Evolutionary conservation across 148 eudicot species (phyloP).

Genomic region (Silene latifolia): DNA sequence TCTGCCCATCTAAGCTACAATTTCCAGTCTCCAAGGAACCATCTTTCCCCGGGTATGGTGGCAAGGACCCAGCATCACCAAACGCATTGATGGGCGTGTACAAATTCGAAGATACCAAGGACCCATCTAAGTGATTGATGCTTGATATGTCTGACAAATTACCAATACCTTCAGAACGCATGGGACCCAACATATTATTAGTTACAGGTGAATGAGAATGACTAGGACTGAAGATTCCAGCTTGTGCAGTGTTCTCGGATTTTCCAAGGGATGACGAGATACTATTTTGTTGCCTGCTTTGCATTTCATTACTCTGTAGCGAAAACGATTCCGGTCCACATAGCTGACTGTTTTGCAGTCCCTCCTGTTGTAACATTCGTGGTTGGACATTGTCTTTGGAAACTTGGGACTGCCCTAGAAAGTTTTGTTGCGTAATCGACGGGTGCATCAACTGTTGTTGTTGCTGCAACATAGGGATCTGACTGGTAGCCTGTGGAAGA

Average conservation of each 20-base stretch:
- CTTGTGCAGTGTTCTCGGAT: slow-evolving; percentile 36
- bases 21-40: slow-evolving; percentile 54
- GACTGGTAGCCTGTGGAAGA: slow-evolving; percentile 61
- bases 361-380: slow-evolving; percentile 38
- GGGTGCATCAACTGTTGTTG: slow-evolving; percentile 55
- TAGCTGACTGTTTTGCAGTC: slow-evolving; percentile 39
- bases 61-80: slow-evolving; percentile 54
- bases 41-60: slow-evolving; percentile 73
- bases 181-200: slow-evolving; percentile 54
- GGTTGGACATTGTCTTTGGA: slow-evolving; percentile 42
- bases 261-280: slow-evolving; percentile 55
- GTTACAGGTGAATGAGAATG: slow-evolving; percentile 57
- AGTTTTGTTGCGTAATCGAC: slow-evolving; percentile 45
- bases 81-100: slow-evolving; percentile 45
- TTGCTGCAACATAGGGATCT: slow-evolving; percentile 54
- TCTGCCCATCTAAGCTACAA: slow-evolving; percentile 63
- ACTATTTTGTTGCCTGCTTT: slow-evolving; percentile 49
- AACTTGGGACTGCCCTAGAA: slow-evolving; percentile 67
- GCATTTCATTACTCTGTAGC: slow-evolving; percentile 44
- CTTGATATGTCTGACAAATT: slow-evolving; percentile 57
- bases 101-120: slow-evolving; percentile 58
- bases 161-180: slow-evolving; percentile 53
- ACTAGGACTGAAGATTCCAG: slow-evolving; percentile 45
- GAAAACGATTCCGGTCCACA: slow-evolving; percentile 51
- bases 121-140: slow-evolving; percentile 43